A percentile compares a stretch with the other conserved stretches of the same genome.
These are phyloP conservation scores for Quercus cerris DNA, from an alignment of 306 rosid species.

Conservation along the genomic window DNA sequence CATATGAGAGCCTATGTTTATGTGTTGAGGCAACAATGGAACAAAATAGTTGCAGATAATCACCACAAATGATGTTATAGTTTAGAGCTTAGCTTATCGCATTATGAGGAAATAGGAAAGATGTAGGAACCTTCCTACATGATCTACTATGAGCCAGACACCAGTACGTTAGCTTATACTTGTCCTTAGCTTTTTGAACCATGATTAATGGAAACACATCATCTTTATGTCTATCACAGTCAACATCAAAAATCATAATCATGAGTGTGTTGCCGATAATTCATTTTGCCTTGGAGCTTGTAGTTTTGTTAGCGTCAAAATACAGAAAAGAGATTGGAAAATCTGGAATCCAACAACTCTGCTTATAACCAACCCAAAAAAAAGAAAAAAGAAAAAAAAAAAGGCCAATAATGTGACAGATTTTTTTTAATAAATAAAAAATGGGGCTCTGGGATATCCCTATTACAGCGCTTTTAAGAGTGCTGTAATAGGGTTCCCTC, in stretches of 20 bases:
- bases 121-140: slow-evolving; percentile 46
- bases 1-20: not conserved
- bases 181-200: slow-evolving; percentile 23
- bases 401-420: too few relatives aligned
- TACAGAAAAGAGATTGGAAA: not conserved
- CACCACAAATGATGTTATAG: slow-evolving; percentile 22
- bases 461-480: too few relatives aligned
- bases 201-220: slow-evolving; percentile 24
- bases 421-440: too few relatives aligned
- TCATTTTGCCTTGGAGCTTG: not conserved
- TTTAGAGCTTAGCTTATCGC: not conserved
- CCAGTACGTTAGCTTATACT: slow-evolving; percentile 30
- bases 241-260: slow-evolving; percentile 26
- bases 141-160: slow-evolving; percentile 18
- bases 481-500: too few relatives aligned
- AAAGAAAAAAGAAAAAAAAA: not conserved
- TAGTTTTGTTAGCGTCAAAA: not conserved
- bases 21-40: not conserved
- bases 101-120: slow-evolving; percentile 32
- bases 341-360: not conserved
- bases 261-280: not conserved
- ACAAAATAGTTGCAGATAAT: slow-evolving; percentile 3
- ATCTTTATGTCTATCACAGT: slow-evolving; percentile 40
- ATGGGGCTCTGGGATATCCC: too few relatives aligned
- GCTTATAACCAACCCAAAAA: not conserved